phyloP scores from a whole-genome alignment of 169 alveolate genomes.

The Eimeria praecox region DNA sequence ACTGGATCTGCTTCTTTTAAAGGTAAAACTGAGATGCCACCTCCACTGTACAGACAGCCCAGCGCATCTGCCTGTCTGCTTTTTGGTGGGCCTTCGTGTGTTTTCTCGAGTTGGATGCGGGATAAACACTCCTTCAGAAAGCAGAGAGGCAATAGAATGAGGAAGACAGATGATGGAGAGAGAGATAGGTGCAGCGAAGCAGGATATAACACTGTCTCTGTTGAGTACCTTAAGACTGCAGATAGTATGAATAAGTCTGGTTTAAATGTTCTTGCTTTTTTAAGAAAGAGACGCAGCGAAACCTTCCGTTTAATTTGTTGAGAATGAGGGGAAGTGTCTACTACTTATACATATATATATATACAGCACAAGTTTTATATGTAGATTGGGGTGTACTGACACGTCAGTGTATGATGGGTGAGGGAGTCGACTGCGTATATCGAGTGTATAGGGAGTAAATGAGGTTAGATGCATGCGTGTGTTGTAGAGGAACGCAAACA shows the following conservation, averaged over 20 bases:
- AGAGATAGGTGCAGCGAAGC: background rate
- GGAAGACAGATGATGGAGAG: background rate
- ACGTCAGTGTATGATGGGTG: background rate
- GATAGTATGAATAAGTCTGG: too few species aligned
- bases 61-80: background rate
- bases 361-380: background rate
- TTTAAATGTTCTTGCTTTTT: too few species aligned
- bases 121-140: background rate
- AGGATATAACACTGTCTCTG: too few species aligned
- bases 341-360: too few species aligned
- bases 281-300: background rate
- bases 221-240: too few species aligned
- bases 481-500: background rate
- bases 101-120: background rate
- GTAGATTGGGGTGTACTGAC: background rate
- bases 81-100: background rate
- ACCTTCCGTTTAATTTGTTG: background rate
- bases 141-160: background rate
- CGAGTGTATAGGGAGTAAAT: background rate
- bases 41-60: background rate
- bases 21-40: background rate
- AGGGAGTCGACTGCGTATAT: background rate
- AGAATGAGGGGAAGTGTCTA: background rate
- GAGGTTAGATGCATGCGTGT: background rate
- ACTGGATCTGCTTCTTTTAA: background rate